These are phyloP conservation scores for Pythium volutum DNA, from an alignment of 352 stramenopile species.

Conservation along the genomic window DNA sequence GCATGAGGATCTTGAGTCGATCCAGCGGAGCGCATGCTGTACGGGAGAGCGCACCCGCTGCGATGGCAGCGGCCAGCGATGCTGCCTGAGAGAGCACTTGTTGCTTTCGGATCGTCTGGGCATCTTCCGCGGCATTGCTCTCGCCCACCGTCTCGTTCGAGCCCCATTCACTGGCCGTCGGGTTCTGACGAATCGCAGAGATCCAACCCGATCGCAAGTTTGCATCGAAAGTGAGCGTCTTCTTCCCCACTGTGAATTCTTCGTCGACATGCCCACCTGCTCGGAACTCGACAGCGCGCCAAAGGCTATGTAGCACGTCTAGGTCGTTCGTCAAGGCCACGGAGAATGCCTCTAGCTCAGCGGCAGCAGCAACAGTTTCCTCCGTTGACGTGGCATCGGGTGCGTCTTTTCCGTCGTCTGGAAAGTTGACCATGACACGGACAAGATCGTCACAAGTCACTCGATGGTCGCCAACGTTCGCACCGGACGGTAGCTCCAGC, in stretches of 20 bases:
- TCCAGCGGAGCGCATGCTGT: constrained; percentile 73
- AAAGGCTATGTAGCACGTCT: constrained; percentile 52
- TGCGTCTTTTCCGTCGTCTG: constrained; percentile 16
- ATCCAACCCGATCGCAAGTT: constrained; percentile 76
- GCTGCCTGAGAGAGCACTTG: constrained; percentile 36
- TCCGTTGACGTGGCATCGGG: constrained; percentile 7
- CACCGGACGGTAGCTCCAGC: constrained; percentile 42
- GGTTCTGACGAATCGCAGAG: constrained; percentile 67
- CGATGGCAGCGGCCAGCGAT: constrained; percentile 62
- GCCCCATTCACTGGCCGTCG: constrained; percentile 58
- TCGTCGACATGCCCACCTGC: constrained; percentile 32
- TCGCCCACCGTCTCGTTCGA: constrained; percentile 20
- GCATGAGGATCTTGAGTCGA: constrained; percentile 81
- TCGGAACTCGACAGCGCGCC: constrained; percentile 66
- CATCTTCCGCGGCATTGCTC: constrained; percentile 28
- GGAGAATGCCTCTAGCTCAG: constrained; percentile 49
- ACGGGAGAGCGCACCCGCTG: constrained; percentile 53
- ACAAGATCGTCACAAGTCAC: constrained; percentile 73
- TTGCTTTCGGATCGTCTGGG: constrained; percentile 22
- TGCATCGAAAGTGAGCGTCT: constrained; percentile 59
- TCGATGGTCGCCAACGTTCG: constrained; percentile 36
- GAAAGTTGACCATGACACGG: constrained; percentile 43
- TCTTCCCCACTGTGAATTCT: constrained; percentile 30
- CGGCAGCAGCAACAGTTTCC: constrained; percentile 9
- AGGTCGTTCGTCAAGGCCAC: constrained; percentile 46